Evolutionary conservation across 2,329 filamentous ascomycete species (phyloP), one percentile per base, ranked within the genome.

Genomic region (Phaeosphaeria sp.): DNA sequence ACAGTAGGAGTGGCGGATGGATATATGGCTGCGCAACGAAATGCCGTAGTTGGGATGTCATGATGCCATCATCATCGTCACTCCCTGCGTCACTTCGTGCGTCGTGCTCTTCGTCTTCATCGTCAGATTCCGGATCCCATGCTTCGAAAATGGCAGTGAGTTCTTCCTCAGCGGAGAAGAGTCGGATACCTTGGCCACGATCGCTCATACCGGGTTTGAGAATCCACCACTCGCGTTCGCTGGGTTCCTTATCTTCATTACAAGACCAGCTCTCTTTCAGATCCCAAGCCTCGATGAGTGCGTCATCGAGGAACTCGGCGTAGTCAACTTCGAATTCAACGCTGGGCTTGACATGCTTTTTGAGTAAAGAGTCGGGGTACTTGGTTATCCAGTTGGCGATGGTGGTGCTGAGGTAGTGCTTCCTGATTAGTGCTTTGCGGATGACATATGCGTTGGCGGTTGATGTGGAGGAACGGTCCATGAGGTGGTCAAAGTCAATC

Each of bases 151-250:
- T 95, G 15, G 74, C 84, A 59, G 90, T 89, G n/a, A 99, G 80
- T 72, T 96, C 89, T 55, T 89, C 88, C 81, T 95, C 91, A 2
- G 88, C 92, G 68, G 87, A 91, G 77, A 99, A 99, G 0, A 99
- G 81, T 40, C 92, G 82, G 56, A 99, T 97, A 1, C 95, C 95
- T 74, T 97, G 93, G 0, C 94, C 95, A 22, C 94, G 86, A 74
- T 99, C 95, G 76, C 92, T 97, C 95, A 99, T 98, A 8, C 94
- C 91, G 0, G 95, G 94, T 79, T 99, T 99, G 58, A 99, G 78
- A 65, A 99, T 98, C 95, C 95, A 99, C 94, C 94, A 99, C 74
- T 96, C 88, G 57, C 85, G 84, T 27, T 69, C 71, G 24, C 77
- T 74, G 1, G 76, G 78, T 46, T 85, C 15, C 7, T 53, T 50